phyloP scores from a whole-genome alignment of 768 basidiomycete genomes.

The Trametes cinnabarina region DNA sequence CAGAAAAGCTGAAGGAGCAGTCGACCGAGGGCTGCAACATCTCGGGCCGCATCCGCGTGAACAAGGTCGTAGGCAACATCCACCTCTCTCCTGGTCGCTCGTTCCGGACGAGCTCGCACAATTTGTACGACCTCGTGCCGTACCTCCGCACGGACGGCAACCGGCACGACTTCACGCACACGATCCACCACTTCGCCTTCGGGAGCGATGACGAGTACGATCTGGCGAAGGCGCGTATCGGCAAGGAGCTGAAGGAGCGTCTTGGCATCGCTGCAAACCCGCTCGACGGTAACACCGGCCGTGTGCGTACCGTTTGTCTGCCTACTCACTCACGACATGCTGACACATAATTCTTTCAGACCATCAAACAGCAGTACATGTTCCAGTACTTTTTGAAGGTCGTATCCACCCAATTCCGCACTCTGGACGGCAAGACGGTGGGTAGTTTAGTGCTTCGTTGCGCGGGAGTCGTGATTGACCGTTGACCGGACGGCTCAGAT shows the following conservation, averaged over 20 bases:
- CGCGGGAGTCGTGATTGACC: background rate
- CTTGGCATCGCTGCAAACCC: constrained; percentile 77
- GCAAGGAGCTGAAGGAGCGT: constrained; percentile 62
- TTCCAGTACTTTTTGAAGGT: constrained; percentile 99
- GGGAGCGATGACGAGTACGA: constrained; percentile 82
- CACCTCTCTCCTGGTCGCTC: constrained; percentile 92
- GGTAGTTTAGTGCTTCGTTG: constrained; percentile 23
- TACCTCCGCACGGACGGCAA: constrained; percentile 87
- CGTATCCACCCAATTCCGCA: constrained; percentile 91
- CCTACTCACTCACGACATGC: background rate
- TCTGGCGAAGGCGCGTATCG: constrained; percentile 57
- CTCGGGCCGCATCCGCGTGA: constrained; percentile 86
- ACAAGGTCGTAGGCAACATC: constrained; percentile 96
- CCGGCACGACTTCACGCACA: constrained; percentile 92
- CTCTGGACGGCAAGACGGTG: constrained; percentile 71
- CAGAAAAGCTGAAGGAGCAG: constrained; percentile 89
- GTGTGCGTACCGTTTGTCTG: constrained; percentile 39
- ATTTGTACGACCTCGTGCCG: constrained; percentile 88
- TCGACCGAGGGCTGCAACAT: constrained; percentile 94
- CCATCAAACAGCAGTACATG: constrained; percentile 82
- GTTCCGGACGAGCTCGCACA: constrained; percentile 83
- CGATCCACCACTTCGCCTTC: constrained; percentile 78
- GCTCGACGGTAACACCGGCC: constrained; percentile 62
- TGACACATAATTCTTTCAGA: constrained; percentile 40
- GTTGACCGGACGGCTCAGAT: constrained; percentile 43